Base-by-base conservation (phyloP, 2,329 filamentous ascomycete genomes). In the Apiospora marii region DNA sequence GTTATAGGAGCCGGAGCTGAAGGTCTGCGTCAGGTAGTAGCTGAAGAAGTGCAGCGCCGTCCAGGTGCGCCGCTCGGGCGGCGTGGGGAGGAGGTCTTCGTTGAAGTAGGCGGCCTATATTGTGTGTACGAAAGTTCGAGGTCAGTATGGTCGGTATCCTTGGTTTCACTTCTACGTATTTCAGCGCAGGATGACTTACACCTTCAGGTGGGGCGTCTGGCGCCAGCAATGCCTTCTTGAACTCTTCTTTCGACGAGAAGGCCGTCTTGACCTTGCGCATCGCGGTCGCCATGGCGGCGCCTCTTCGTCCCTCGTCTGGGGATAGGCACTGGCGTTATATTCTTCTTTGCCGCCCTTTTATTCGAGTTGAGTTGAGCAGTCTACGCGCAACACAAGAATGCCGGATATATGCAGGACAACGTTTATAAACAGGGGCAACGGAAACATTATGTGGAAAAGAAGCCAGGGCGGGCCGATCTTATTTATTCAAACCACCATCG, bases 1-100 rank as follows among this genome's bases (percentile, higher is more conserved):
- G 70, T 81, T 82, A 73, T 81, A 82, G 5, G 78, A 81, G n/a
- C 76, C 78, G 1, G 79, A 79, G 14, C 78, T 79, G 70, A 82
- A 82, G 2, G 80, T 80, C 53, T 79, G 78, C 19, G 76, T 81
- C 72, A 81, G 73, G 64, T 81, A 80, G 69, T 81, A 81, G 19
- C 78, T 76, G 49, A 81, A 80, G 73, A 81, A 82, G 69, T 81
- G 78, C 34, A 79, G 69, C 41, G 76, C 70, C 3, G 70, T 76
- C 78, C 77, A 79, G 1, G 71, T 74, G 10, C 76, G 74, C 30
- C 77, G 74, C 46, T 71, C 75, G 5, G 71, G 74, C 13, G 75
- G 75, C 30, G 78, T 77, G 10, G 77, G 77, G 10, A 79, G 72
- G 58, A 80, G 72, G 14, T 79, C 74, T 19, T 78, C 73, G 37